Evolutionary conservation across 441 rosid species (phyloP), one percentile per base, ranked within the genome.

Genomic region (Euphorbia schlechtendalii): DNA sequence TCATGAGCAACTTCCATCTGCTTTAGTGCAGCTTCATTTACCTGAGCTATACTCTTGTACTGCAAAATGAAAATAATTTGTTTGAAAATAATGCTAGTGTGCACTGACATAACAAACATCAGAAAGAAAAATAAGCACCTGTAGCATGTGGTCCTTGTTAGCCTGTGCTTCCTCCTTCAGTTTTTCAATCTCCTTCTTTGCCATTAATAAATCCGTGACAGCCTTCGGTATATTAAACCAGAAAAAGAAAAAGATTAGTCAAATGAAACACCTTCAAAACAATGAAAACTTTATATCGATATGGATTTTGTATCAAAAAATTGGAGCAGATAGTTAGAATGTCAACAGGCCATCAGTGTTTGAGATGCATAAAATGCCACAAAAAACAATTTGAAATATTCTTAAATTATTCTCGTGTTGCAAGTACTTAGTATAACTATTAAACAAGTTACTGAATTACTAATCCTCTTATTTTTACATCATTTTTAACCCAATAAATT

Each of bases 11-110:
- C 67, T 77, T 92, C 99, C 85, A 95, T 95, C 78, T 92, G 95
- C 87, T 85, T 89, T 79, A 95, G 66, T 11, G 96, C 97, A 70
- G 82, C 73, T 79, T 95, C 99, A 77, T 89, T 92, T 64, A 88
- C 96, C 75, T 95, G 84, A 27, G 99, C 97, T 72, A 95, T 95
- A 73, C 86, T 80, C 83, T 92, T 92, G 69, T 89, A 95, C 98
- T 95, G 89, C 80, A 80, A 70, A 71, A 51, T 32, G 8, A 52
- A 24, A 62, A 49, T 22, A 24, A 2, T 11, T 11, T 1, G 0
- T 11, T 1, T 69, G 30, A 74, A 67, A 49, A 66, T 43, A 38
- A 68, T 67, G 67, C 41, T 9, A 58, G 24, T 34, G 38, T 6
- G 52, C 24, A 52, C 38, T 15, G 22, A 38, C 66, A 66, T 66